Evolutionary conservation across 2,329 filamentous ascomycete species (phyloP).

Genomic region (Talaromyces albobiverticillius): DNA sequence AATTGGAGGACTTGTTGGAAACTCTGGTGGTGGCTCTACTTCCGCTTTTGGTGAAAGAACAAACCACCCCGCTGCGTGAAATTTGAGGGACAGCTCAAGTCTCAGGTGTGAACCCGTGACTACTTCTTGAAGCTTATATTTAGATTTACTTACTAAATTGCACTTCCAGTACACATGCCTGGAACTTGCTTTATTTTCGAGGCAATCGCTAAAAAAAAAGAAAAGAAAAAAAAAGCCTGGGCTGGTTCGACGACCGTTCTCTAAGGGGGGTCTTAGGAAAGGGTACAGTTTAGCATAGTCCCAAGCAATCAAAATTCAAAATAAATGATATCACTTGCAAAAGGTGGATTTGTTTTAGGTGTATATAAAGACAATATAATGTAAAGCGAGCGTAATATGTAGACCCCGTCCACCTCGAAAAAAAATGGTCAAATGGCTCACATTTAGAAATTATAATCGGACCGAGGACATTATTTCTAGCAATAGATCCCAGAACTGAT

Average conservation of each 20-base stretch:
- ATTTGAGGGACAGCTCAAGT: neutral
- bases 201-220: neutral
- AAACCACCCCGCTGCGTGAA: neutral
- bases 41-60: neutral
- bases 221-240: neutral
- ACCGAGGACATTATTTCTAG: too few relatives aligned
- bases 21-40: neutral
- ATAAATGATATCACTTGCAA: too few relatives aligned
- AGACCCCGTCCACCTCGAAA: too few relatives aligned
- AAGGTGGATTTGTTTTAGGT: too few relatives aligned
- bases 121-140: neutral
- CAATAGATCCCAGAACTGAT: too few relatives aligned
- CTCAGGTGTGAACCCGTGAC: neutral
- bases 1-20: slow-evolving; percentile 26
- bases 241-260: neutral
- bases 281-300: neutral
- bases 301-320: neutral
- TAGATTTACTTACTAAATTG: slow-evolving; percentile 10
- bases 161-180: slow-evolving; percentile 5
- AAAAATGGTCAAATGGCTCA: too few relatives aligned
- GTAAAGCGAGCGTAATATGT: too few relatives aligned
- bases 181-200: neutral
- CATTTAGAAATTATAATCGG: too few relatives aligned
- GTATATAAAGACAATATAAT: too few relatives aligned
- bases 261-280: neutral